These are phyloP conservation scores for Sungouiozyma ichnusensis DNA, from an alignment of 805 yeast genomes.

Conservation along the genomic window DNA sequence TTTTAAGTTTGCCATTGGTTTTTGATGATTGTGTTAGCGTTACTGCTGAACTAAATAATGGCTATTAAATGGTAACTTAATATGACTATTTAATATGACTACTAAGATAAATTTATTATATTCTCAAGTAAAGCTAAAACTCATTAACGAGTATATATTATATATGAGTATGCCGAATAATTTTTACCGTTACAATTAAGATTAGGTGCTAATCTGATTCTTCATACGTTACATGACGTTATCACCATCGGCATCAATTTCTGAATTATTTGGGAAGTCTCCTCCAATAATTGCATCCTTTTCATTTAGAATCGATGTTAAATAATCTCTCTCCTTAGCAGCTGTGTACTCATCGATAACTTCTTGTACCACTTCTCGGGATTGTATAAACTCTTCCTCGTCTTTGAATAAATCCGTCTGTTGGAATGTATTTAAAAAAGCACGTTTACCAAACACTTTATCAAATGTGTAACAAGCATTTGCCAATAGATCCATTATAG, in stretches of 20 bases:
- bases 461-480: conserved; percentile 71
- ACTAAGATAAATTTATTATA: not conserved
- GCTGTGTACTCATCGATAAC: conserved; percentile 71
- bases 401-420: conserved; percentile 33
- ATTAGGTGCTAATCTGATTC: too few relatives aligned
- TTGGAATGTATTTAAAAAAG: conserved; percentile 71
- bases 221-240: conserved; percentile 7
- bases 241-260: conserved; percentile 24
- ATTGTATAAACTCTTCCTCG: conserved; percentile 62
- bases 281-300: conserved; percentile 29
- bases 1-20: not conserved
- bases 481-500: conserved; percentile 55
- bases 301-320: conserved; percentile 30
- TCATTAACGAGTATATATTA: too few relatives aligned
- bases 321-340: conserved; percentile 45
- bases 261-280: conserved; percentile 1
- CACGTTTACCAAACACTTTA: conserved; percentile 63
- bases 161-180: too few relatives aligned
- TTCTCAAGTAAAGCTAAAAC: not conserved
- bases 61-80: not conserved
- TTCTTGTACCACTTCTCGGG: conserved; percentile 63
- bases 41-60: too few relatives aligned
- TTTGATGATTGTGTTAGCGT: too few relatives aligned
- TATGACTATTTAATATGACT: not conserved
- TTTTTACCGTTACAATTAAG: too few relatives aligned